Conservation (phyloP, 257 asterid species). For the Jacaranda copaia region DNA sequence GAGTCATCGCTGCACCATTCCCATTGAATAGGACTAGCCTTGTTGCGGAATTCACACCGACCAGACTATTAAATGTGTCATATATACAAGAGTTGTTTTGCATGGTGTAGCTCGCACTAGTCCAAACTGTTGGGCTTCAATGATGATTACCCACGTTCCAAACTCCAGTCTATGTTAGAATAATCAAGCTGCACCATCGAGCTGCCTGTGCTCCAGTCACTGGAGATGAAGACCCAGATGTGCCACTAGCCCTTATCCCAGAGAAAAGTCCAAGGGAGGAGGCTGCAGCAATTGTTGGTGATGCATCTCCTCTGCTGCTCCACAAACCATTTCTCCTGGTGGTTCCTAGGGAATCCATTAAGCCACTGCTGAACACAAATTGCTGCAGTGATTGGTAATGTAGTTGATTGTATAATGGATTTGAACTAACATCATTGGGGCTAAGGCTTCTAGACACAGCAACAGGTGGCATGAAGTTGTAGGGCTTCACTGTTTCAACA, state of each 20-base stretch:
- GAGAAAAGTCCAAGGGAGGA: conserved; percentile 74
- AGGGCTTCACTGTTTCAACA: conserved; percentile 48
- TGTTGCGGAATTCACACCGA: conserved; percentile 41
- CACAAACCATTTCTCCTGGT: conserved; percentile 46
- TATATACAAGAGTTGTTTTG: conserved; percentile 42
- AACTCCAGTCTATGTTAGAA: conserved; percentile 74
- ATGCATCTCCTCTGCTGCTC: conserved; percentile 46
- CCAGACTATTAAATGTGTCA: conserved; percentile 53
- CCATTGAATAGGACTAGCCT: conserved; percentile 51
- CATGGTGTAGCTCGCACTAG: conserved; percentile 38
- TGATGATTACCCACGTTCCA: conserved; percentile 49
- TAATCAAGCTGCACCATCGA: conserved; percentile 63
- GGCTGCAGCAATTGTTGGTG: conserved; percentile 57
- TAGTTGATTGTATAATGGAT: conserved; percentile 52
- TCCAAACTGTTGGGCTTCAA: conserved; percentile 49
- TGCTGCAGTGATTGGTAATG: conserved; percentile 58
- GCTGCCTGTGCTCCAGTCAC: conserved; percentile 66
- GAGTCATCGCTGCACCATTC: conserved; percentile 30
- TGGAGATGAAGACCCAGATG: conserved; percentile 53
- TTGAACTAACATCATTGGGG: conserved; percentile 38
- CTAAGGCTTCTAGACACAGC: conserved; percentile 50
- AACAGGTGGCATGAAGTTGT: conserved; percentile 49
- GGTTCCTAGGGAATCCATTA: conserved; percentile 44
- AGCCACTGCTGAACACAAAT: conserved; percentile 47
- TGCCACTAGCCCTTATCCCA: conserved; percentile 51